Evolutionary conservation across 1,139 yeast species (phyloP).

Genomic region (Saccharomyces uvarum): DNA sequence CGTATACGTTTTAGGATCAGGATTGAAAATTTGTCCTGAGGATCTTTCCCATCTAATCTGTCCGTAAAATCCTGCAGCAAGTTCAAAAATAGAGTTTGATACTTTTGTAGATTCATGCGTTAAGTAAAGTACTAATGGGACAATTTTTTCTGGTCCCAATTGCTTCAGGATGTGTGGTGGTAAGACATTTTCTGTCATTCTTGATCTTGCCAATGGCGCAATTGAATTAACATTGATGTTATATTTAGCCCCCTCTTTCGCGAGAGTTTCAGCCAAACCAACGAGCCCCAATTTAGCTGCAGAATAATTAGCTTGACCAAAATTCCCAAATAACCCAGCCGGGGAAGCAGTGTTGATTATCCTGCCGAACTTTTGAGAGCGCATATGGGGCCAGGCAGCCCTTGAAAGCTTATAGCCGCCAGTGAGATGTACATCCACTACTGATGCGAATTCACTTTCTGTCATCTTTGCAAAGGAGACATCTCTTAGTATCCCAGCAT

Average conservation of each 20-base stretch:
- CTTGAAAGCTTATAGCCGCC: constrained; percentile 82
- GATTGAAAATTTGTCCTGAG: constrained; percentile 76
- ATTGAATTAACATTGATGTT: constrained; percentile 80
- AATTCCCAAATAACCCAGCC: constrained; percentile 93
- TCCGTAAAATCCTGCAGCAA: constrained; percentile 89
- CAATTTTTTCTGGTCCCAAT: constrained; percentile 80
- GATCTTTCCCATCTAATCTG: constrained; percentile 95
- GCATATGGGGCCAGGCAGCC: constrained; percentile 91
- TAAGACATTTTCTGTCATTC: constrained; percentile 88
- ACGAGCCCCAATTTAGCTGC: constrained; percentile 88
- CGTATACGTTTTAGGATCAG: constrained; percentile 59
- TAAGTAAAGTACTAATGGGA: constrained; percentile 79
- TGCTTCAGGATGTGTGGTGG: constrained; percentile 79
- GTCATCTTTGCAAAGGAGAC: constrained; percentile 67
- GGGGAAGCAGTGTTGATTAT: constrained; percentile 90
- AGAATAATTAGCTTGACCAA: constrained; percentile 93
- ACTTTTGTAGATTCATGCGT: constrained; percentile 53
- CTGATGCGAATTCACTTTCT: constrained; percentile 69
- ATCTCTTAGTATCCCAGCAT: constrained; percentile 86
- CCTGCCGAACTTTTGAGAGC: constrained; percentile 79
- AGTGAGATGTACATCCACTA: constrained; percentile 77
- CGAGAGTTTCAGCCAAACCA: constrained; percentile 88
- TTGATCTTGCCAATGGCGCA: constrained; percentile 90
- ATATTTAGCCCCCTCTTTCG: constrained; percentile 84
- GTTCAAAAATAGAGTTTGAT: constrained; percentile 76